These are phyloP conservation scores for Phytophthora ohioensis DNA, from an alignment of 352 stramenopile genomes.

Conservation along the genomic window DNA sequence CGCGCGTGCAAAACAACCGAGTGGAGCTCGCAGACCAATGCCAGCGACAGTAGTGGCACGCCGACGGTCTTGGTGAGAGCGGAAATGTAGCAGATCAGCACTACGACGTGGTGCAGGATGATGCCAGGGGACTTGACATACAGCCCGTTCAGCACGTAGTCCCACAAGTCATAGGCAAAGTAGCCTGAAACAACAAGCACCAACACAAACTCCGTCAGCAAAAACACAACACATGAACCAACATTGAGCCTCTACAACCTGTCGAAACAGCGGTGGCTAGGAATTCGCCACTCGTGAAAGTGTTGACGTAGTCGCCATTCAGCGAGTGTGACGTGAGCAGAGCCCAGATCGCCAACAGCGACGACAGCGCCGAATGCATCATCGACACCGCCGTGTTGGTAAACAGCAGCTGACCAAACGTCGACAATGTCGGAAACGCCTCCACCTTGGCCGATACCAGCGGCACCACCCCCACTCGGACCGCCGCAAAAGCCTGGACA, in stretches of 20 bases:
- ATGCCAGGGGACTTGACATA: constrained; percentile 80
- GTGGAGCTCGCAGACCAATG: constrained; percentile 81
- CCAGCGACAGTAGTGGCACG: constrained; percentile 75
- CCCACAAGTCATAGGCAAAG: constrained; percentile 86
- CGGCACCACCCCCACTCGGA: constrained; percentile 54
- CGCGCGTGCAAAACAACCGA: constrained; percentile 80
- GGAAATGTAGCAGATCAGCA: constrained; percentile 85
- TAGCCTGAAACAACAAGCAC: constrained; percentile 51
- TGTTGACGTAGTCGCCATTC: constrained; percentile 51
- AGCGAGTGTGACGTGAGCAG: constrained; percentile 67
- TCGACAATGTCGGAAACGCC: constrained; percentile 57
- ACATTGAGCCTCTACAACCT: not conserved
- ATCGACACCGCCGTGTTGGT: constrained; percentile 83
- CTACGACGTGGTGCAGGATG: constrained; percentile 77
- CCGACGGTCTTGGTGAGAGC: constrained; percentile 77
- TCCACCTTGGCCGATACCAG: constrained; percentile 52
- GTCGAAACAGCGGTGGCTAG: constrained; percentile 72
- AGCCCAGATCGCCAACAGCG: constrained; percentile 59
- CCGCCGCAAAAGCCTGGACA: constrained; percentile 52
- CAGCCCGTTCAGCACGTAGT: constrained; percentile 75
- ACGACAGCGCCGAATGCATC: constrained; percentile 69
- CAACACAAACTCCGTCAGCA: not conserved
- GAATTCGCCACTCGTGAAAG: constrained; percentile 44
- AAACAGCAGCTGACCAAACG: constrained; percentile 60
- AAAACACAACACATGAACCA: constrained; percentile 35